These are phyloP conservation scores for Fragilaria crotonensis DNA, from an alignment of 108 stramenopile genomes.

Conservation along the genomic window DNA sequence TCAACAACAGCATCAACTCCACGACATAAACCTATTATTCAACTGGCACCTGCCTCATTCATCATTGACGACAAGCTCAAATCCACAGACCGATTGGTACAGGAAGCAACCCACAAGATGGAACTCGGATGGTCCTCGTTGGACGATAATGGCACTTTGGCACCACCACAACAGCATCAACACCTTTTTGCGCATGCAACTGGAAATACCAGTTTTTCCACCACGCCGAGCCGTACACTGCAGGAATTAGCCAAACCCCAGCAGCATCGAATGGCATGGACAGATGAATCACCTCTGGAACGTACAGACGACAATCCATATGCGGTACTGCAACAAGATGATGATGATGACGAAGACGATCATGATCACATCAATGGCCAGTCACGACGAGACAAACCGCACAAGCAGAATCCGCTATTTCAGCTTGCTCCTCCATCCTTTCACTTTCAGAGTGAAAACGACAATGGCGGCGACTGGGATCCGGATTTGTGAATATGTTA, in stretches of 20 bases:
- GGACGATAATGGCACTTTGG: background rate
- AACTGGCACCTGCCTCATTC: slow-evolving; percentile 1
- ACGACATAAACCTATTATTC: no score
- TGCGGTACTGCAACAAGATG: background rate
- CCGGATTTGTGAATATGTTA: background rate
- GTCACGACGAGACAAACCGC: no score
- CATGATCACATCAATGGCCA: no score
- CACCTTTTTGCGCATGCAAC: no score
- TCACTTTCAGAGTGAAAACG: background rate
- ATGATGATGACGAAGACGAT: background rate
- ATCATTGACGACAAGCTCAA: background rate
- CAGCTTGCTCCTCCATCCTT: background rate
- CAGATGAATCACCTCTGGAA: background rate
- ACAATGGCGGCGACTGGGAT: background rate
- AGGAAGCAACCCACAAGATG: slow-evolving; percentile 1
- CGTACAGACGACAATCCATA: background rate
- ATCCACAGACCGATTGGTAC: background rate
- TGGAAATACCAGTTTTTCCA: no score
- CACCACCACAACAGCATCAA: background rate
- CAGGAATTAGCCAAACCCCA: background rate
- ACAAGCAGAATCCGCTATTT: background rate
- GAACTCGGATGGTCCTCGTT: no score
- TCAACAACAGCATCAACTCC: background rate
- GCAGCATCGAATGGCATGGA: background rate
- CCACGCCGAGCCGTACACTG: background rate